Evolutionary conservation across 495 filamentous ascomycete species (phyloP), one percentile per base, ranked within the genome.

Genomic region (Xylaria scruposa): DNA sequence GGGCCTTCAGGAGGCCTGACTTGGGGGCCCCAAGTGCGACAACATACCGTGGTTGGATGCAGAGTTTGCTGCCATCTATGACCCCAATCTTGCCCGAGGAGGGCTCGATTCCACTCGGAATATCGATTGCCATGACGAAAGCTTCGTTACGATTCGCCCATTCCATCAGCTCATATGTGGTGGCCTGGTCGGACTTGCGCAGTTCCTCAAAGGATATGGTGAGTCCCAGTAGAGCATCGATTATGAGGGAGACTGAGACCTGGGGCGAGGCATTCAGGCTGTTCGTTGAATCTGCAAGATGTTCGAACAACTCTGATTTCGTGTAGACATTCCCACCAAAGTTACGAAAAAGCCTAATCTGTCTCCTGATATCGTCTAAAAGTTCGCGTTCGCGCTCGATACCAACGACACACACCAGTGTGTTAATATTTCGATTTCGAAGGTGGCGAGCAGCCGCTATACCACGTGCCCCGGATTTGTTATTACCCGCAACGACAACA

Each of bases 401-500:
- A 1, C 94, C 94, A 8, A 97, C 88, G n/a, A 97, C 84, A 76
- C 91, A 95, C 3, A 97, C 87, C 47, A 95, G 87, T 36, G 97
- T 91, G 42, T 91, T 89, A 66, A 92, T 83, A 2, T 92, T 90
- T 70, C 93, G 91, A 74, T 93, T 94, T 42, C 91, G 90, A 21
- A 99, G 87, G 79, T 97, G 94, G 10, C 96, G 90, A 53, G 91
- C 94, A 3, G 94, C 94, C 12, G 94, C 91, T 59, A 98, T 87
- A 13, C 94, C 93, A 63, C 96, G 87, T 19, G 91, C 90, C 26
- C 95, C 96, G 1, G 88, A 92, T 71, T 93, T 92, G 76, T 97
- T 93, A 76, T 97, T 97, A 26, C 96, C 96, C 1, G 92, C 94
- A 21, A 97, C 83, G 26, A 97, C 87, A 26, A 97, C 88, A 46